Percentiles rank a stretch among this genome's conserved stretches.
phyloP scores from a whole-genome alignment of 495 filamentous ascomycete genomes.

The Neurospora sp. region DNA sequence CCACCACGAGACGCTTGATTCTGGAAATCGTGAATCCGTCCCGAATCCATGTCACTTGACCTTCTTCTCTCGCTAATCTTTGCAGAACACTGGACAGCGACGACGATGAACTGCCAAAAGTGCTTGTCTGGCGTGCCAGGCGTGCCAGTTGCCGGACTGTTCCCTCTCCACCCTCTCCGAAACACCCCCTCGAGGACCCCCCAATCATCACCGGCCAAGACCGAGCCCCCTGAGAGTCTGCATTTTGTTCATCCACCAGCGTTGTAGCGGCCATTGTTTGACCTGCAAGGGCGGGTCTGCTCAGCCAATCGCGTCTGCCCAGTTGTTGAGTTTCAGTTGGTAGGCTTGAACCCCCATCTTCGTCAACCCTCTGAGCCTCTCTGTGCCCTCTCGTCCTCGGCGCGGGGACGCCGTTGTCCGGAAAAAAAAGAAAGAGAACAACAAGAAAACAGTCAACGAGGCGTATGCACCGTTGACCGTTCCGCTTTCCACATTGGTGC shows the following conservation, averaged over 20 bases:
- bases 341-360: not conserved
- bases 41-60: not conserved
- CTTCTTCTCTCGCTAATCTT: not conserved
- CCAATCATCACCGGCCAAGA: not conserved
- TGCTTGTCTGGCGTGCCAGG: not conserved
- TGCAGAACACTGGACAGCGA: not conserved
- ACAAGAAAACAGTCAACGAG: not conserved
- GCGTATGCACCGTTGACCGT: not conserved
- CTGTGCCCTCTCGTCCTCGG: not conserved
- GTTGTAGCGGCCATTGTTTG: slow-evolving; percentile 16
- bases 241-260: slow-evolving; percentile 6
- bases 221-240: not conserved
- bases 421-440: not conserved
- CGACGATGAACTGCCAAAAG: not conserved
- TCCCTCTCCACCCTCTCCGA: not conserved
- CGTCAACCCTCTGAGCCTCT: not conserved
- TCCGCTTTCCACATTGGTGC: not conserved
- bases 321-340: slow-evolving; percentile 10
- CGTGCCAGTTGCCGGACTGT: not conserved
- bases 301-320: slow-evolving; percentile 14
- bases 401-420: not conserved
- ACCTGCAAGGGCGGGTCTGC: slow-evolving; percentile 14
- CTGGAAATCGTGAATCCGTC: not conserved
- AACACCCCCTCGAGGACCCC: not conserved
- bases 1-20: not conserved